A percentile compares a stretch with the other conserved stretches of the same genome.
Conservation (phyloP, 495 filamentous ascomycete species). For the Penicilliopsis zonata region DNA sequence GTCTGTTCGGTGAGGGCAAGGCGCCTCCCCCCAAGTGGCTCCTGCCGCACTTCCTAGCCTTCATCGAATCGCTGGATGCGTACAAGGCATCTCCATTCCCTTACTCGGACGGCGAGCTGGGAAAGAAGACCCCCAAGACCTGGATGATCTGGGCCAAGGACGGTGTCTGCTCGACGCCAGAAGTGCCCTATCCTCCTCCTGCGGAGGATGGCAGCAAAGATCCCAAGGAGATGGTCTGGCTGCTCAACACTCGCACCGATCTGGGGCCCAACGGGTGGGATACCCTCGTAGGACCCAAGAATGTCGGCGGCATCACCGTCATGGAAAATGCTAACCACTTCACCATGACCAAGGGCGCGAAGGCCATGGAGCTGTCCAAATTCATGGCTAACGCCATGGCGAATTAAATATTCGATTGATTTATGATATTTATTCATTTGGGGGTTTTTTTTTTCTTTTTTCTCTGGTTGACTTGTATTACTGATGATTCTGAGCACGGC, state of each 20-base stretch:
- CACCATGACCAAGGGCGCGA: constrained; percentile 27
- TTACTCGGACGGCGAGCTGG: constrained; percentile 27
- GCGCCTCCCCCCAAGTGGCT: constrained; percentile 64
- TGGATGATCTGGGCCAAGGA: constrained; percentile 70
- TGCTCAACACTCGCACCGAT: constrained; percentile 66
- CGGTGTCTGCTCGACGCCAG: constrained; percentile 61
- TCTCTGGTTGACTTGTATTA: too few species aligned
- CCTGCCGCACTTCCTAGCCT: constrained; percentile 70
- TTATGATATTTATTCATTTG: background rate
- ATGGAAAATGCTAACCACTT: constrained; percentile 31
- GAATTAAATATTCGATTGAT: background rate
- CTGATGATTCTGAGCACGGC: too few species aligned
- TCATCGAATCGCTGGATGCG: constrained; percentile 57
- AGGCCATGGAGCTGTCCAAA: constrained; percentile 21
- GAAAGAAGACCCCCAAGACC: constrained; percentile 41
- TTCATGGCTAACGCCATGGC: constrained; percentile 16
- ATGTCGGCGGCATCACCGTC: constrained; percentile 48
- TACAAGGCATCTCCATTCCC: constrained; percentile 46
- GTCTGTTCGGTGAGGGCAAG: constrained; percentile 62
- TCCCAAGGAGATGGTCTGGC: constrained; percentile 54
- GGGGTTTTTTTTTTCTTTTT: background rate
- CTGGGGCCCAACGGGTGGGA: constrained; percentile 76
- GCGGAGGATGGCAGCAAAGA: constrained; percentile 45
- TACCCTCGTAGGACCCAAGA: constrained; percentile 52
- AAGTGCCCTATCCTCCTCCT: constrained; percentile 58